Percentiles rank a stretch among this genome's conserved stretches.
Evolutionary conservation across 2,329 filamentous ascomycete genomes (phyloP).

Genomic region (Aspergillus carbonarius): DNA sequence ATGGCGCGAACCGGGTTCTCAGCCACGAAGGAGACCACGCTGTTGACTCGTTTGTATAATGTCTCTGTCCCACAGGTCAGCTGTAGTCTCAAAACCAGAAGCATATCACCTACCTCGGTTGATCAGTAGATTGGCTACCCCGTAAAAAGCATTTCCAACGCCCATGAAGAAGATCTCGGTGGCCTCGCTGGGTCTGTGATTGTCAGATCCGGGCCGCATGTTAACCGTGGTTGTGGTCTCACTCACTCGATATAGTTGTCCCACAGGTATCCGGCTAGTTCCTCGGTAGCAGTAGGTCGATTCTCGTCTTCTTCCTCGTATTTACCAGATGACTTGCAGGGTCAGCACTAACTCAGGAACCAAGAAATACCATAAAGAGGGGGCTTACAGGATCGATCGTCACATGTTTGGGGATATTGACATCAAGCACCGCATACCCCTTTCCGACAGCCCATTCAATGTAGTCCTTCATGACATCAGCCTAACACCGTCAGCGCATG

Average conservation of each 20-base stretch:
- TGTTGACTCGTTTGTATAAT: conserved; percentile 66
- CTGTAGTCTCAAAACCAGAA: not conserved
- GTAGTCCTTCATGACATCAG: conserved; percentile 77
- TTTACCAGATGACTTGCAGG: conserved; percentile 27
- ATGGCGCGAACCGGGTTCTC: conserved; percentile 73
- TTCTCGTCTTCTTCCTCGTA: conserved; percentile 50
- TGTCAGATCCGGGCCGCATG: not conserved
- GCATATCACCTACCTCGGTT: conserved; percentile 60
- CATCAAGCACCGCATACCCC: conserved; percentile 81
- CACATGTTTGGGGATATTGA: conserved; percentile 81
- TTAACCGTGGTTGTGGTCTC: not conserved
- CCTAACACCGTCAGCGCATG: conserved; percentile 52
- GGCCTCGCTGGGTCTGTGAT: conserved; percentile 57
- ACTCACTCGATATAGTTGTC: conserved; percentile 86
- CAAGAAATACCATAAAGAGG: too few species aligned
- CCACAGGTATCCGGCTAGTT: conserved; percentile 86
- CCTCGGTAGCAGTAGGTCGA: conserved; percentile 60
- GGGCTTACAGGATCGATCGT: conserved; percentile 59
- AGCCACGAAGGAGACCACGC: conserved; percentile 78
- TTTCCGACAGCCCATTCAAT: conserved; percentile 78
- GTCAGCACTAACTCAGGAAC: conserved; percentile 19
- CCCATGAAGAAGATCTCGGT: conserved; percentile 82
- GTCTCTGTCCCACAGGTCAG: conserved; percentile 39
- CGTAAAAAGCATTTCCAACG: conserved; percentile 83
- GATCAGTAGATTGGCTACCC: conserved; percentile 76